Evolutionary conservation across 495 filamentous ascomycete genomes (phyloP), one percentile per base, ranked within the genome.

Genomic region (Daldinia loculata): DNA sequence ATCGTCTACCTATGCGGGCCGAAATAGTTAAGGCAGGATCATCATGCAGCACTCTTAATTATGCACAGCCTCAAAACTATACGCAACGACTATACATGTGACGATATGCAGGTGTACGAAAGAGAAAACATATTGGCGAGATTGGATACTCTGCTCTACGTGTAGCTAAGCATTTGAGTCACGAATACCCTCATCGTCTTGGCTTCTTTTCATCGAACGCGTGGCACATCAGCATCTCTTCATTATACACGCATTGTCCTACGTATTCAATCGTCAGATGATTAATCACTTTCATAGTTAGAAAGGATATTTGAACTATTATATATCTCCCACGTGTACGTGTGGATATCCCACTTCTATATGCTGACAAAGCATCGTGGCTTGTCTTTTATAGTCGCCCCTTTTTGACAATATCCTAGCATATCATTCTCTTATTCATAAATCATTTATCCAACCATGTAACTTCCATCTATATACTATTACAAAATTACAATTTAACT

Each of bases 11-110:
- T 57, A 24, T 53, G 27, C 50, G 26, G 50, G 50, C 50, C 50
- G 50, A 53, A 5, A 48, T 22, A 24, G 43, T 53, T 17, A 27
- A 53, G 26, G 50, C 60, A 69, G 60, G 53, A 63, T 69, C 43
- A 17, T 50, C 53, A 24, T 51, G 48, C 51, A 70, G 56, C 17
- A 38, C 15, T 58, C 58, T 63, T 64, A 60, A 72, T 34, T 30
- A 17, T 74, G 71, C 71, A 74, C 71, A 74, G 71, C 71, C 71
- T 67, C 71, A 64, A 60, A 30, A 22, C 67, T 61, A 67, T 38
- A 61, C 71, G 71, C 71, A 74, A 74, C 43, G 59, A 61, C 26
- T 30, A 36, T 69, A 56, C 65, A 45, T 66, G 60, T 55, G 39
- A 62, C 50, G 19, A 34, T 24, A 62, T 57, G 61, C 55, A 56